Evolutionary conservation across 805 yeast species (phyloP).

Genomic region (Cyberlindnera samutprakarnensis): DNA sequence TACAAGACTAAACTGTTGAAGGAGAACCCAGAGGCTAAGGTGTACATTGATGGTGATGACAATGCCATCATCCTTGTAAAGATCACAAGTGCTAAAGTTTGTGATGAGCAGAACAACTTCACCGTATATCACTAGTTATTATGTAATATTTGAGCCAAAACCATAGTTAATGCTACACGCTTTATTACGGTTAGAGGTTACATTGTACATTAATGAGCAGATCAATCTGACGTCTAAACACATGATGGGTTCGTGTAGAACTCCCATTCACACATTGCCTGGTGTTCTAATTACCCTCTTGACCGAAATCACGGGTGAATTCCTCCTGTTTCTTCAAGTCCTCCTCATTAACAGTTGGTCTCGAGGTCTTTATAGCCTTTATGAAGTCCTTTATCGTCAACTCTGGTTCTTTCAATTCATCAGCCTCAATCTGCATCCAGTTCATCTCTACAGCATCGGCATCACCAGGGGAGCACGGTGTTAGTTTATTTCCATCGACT

Average conservation of each 20-base stretch:
- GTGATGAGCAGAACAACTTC: slow-evolving; percentile 73
- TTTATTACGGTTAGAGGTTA: no score
- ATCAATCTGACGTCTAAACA: no score
- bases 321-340: slow-evolving; percentile 80
- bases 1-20: slow-evolving; percentile 56
- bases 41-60: slow-evolving; percentile 57
- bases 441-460: slow-evolving; percentile 76
- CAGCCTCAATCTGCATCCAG: slow-evolving; percentile 89
- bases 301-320: slow-evolving; percentile 93
- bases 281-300: slow-evolving; percentile 90
- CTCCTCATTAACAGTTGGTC: slow-evolving; percentile 88
- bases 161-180: no score
- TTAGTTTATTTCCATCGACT: slow-evolving; percentile 43
- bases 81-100: slow-evolving; percentile 64
- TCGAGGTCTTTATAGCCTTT: slow-evolving; percentile 81
- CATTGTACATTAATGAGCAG: no score
- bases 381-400: slow-evolving; percentile 87
- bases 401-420: slow-evolving; percentile 85
- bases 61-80: slow-evolving; percentile 60
- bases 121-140: no score
- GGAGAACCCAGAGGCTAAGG: slow-evolving; percentile 61
- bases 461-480: slow-evolving; percentile 99
- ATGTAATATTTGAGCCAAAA: no score
- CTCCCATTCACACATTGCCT: no score
- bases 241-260: no score